These are phyloP conservation scores for Corymbia maculata DNA, from an alignment of 345 rosid species.

Conservation along the genomic window DNA sequence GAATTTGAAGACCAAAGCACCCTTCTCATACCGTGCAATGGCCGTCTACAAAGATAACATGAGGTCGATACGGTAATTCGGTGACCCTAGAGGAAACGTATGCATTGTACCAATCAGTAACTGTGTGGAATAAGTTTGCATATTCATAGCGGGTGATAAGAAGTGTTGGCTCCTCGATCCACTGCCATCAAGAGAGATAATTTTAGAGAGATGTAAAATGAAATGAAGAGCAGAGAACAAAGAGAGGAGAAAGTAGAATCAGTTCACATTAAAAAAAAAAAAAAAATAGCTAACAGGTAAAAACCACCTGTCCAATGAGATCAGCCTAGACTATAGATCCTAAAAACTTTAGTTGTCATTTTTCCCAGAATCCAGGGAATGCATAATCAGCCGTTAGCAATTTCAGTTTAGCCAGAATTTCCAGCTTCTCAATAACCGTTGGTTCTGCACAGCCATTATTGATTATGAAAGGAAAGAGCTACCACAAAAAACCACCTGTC, in stretches of 20 bases:
- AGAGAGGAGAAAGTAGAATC: not conserved
- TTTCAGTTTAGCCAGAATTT: not conserved
- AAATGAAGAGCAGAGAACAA: not conserved
- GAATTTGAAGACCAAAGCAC: not conserved
- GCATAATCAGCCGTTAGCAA: not conserved
- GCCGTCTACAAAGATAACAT: constrained; percentile 74
- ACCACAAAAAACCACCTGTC: not conserved
- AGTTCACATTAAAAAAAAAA: not conserved
- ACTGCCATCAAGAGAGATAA: constrained; percentile 31
- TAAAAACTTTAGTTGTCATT: not conserved
- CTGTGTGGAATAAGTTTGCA: constrained; percentile 87
- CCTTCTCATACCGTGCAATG: constrained; percentile 55
- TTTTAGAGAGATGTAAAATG: not conserved
- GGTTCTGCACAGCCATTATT: not conserved
- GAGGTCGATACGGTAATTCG: constrained; percentile 73
- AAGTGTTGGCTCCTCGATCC: constrained; percentile 91
- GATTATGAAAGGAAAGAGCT: not conserved
- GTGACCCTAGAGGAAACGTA: constrained; percentile 85
- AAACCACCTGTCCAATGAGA: not conserved
- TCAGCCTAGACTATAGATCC: not conserved
- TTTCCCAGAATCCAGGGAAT: not conserved
- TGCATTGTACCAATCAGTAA: constrained; percentile 94
- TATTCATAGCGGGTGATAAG: constrained; percentile 76
- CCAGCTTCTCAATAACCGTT: not conserved
- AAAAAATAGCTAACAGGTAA: not conserved